Conservation (phyloP, 2,329 filamentous ascomycete species). For the Trichoderma brevicompactum region DNA sequence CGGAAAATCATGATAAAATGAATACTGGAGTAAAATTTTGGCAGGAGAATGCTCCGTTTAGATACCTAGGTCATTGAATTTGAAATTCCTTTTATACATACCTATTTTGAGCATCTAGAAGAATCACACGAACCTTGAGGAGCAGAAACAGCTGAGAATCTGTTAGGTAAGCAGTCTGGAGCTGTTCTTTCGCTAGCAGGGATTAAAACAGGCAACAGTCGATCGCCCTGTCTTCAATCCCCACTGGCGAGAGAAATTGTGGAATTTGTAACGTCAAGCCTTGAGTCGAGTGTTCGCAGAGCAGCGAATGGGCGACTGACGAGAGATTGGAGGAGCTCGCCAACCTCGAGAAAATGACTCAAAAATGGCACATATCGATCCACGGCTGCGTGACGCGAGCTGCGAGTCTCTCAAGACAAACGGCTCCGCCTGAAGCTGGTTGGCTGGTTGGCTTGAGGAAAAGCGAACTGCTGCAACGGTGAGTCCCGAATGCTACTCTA, state of each 20-base stretch:
- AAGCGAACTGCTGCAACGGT: not conserved
- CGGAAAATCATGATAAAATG: not conserved
- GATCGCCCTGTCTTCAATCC: conserved; percentile 2
- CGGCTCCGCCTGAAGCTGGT: not conserved
- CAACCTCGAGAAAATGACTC: conserved; percentile 13
- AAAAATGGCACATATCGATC: conserved; percentile 1
- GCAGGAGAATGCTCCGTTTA: not conserved
- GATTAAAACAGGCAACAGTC: conserved; percentile 19
- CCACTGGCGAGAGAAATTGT: conserved; percentile 1
- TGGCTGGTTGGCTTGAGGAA: conserved; percentile 2
- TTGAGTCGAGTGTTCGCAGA: not conserved
- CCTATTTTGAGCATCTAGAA: not conserved
- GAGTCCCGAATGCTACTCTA: not conserved
- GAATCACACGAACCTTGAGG: not conserved
- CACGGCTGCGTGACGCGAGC: conserved; percentile 16
- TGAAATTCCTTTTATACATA: not conserved
- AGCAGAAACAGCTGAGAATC: no score
- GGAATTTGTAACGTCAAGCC: conserved; percentile 1
- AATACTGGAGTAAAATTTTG: not conserved
- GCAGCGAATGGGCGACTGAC: not conserved
- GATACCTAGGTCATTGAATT: conserved; percentile 12
- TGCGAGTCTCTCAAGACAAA: conserved; percentile 12
- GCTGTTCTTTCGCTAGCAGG: conserved; percentile 8
- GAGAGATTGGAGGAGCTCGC: not conserved
- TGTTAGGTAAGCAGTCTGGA: conserved; percentile 3